Evolutionary conservation across 805 yeast genomes (phyloP), one percentile per base, ranked within the genome.

Genomic region (Lachancea sp.): DNA sequence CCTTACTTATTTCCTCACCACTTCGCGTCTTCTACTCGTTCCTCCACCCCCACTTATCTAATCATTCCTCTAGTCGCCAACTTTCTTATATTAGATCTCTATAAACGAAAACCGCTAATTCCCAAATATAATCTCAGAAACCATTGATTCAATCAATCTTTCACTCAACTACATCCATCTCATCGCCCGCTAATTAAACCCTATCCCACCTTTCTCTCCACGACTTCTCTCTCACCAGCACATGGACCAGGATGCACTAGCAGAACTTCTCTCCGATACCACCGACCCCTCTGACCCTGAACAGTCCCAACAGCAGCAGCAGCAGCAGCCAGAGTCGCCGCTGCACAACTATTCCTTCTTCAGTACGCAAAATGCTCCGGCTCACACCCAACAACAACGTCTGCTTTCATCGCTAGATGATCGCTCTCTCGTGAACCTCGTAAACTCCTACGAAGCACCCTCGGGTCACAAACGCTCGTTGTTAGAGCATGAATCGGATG

Each of bases 391-490:
- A 27, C 44, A 35, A 34, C 46, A 43, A 33, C 46, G 42, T 18
- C 42, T 44, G 3, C 36, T 44, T 3, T 44, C 47, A 29, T 38
- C 39, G 9, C 38, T 44, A 5, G 43, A 44, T 38, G 47, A 44
- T 22, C 43, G 38, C 17, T 38, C 47, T 17, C 40, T 44, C 18
- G n/a, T 44, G 20, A 31, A 38, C 11, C 43, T 44, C 11, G 47
- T 44, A 6, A 44, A 44, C 42, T 15, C 38, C 27, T 33, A 25
- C 31, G 35, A 32, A 10, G 26, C 19, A 11, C 11, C 27, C n/a
- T 37, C 36, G 11, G 12, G 19, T 13, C 31, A 22, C n/a, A 36
- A 26, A 25, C 39, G 19, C 20, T 15, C 35, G 4, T 29, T 31
- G 27, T 13, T 38, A 26, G 42, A 25, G 10, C 26, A 12, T 12